phyloP scores from a whole-genome alignment of 257 asterid genomes.

The Gardenia jasminoides region DNA sequence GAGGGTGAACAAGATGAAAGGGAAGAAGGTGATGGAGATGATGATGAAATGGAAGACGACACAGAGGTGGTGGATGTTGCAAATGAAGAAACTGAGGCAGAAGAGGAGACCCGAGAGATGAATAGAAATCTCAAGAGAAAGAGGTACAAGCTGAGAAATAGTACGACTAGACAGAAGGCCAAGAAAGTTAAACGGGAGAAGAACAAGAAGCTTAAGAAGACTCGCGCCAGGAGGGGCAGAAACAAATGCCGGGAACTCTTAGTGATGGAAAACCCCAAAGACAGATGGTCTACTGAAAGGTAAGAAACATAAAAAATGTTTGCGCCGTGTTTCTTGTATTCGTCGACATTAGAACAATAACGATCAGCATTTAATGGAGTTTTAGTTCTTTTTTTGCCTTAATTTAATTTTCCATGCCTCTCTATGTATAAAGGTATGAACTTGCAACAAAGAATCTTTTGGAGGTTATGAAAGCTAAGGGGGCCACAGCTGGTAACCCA shows the following conservation, averaged over 20 bases:
- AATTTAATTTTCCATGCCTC: neutral
- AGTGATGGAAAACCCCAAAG: slow-evolving; percentile 64
- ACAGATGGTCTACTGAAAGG: slow-evolving; percentile 96
- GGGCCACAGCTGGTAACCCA: slow-evolving; percentile 62
- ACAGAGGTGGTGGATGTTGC: slow-evolving; percentile 24
- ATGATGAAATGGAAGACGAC: slow-evolving; percentile 22
- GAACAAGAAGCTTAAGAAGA: slow-evolving; percentile 39
- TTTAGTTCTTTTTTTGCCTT: neutral
- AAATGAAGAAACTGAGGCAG: slow-evolving; percentile 31
- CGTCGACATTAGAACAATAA: neutral
- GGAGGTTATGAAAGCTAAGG: slow-evolving; percentile 79
- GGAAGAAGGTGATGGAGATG: slow-evolving; percentile 4
- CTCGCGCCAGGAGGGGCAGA: slow-evolving; percentile 25
- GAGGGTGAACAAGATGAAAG: slow-evolving; percentile 3
- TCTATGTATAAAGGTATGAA: slow-evolving; percentile 57
- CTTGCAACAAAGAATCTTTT: slow-evolving; percentile 70
- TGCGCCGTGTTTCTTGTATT: neutral
- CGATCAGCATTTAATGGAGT: neutral
- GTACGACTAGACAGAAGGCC: slow-evolving; percentile 32
- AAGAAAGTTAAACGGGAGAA: slow-evolving; percentile 48
- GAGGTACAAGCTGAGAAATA: slow-evolving; percentile 61
- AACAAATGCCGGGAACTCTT: slow-evolving; percentile 48
- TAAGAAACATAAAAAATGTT: slow-evolving; percentile 18
- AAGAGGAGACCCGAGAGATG: slow-evolving; percentile 26
- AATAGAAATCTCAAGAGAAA: slow-evolving; percentile 61